A percentile compares a stretch with the other conserved stretches of the same genome.
These are phyloP conservation scores for Fusarium algeriense DNA, from an alignment of 2,329 filamentous ascomycete genomes.

Conservation along the genomic window DNA sequence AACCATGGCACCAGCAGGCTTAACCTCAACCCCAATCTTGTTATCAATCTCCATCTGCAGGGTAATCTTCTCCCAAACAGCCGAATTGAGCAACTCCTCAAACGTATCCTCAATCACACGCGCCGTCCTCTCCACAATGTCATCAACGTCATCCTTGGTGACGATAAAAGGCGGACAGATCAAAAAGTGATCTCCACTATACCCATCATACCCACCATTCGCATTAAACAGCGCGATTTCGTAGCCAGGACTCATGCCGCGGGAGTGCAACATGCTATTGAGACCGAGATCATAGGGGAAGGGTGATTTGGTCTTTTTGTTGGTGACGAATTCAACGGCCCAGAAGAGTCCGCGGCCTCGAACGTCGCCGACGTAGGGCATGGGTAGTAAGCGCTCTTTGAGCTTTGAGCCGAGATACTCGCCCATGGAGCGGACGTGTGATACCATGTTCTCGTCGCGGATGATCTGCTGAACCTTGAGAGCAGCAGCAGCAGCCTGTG, in stretches of 20 bases:
- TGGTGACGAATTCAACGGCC: constrained; percentile 40
- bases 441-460: constrained; percentile 13
- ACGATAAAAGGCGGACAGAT: constrained; percentile 40
- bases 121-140: constrained; percentile 36
- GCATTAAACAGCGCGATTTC: constrained; percentile 41
- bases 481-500: constrained; percentile 28
- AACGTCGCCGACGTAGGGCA: constrained; percentile 39
- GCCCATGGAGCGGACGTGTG: constrained; percentile 17
- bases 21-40: not conserved
- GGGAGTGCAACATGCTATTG: constrained; percentile 24
- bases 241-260: constrained; percentile 38
- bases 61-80: constrained; percentile 34
- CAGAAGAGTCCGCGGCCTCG: constrained; percentile 40
- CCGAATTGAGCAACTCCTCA: constrained; percentile 19
- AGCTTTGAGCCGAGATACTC: constrained; percentile 29
- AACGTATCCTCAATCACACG: constrained; percentile 38
- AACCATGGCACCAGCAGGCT: not conserved
- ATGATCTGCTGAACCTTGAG: constrained; percentile 36
- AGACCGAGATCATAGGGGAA: constrained; percentile 33
- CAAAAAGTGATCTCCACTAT: constrained; percentile 39
- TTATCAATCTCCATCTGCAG: constrained; percentile 29
- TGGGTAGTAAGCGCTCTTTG: constrained; percentile 11
- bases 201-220: constrained; percentile 40
- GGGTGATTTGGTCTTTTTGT: constrained; percentile 37
- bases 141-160: constrained; percentile 27